Percentiles rank a stretch among this genome's conserved stretches.
Evolutionary conservation across 2,329 filamentous ascomycete species (phyloP).

Genomic region (Chaetomiaceae sp.): DNA sequence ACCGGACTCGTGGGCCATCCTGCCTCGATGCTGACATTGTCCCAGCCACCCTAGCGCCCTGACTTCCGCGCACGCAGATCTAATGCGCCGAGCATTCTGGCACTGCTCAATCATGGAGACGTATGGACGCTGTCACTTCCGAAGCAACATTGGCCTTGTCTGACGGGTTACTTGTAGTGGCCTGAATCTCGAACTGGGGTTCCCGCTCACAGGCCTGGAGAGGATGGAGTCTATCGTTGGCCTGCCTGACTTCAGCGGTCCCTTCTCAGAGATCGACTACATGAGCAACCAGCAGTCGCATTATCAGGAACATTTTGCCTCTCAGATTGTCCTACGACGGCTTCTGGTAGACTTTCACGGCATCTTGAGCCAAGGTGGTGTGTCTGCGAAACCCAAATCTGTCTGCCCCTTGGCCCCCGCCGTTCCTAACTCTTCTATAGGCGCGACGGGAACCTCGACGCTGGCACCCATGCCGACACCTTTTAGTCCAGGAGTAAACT

Average conservation of each 20-base stretch:
- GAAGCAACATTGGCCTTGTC: neutral
- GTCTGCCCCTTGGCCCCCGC: neutral
- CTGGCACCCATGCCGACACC: neutral
- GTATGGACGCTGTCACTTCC: slow-evolving; percentile 31
- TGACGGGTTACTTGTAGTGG: slow-evolving; percentile 37
- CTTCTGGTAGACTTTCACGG: slow-evolving; percentile 51
- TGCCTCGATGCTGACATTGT: neutral
- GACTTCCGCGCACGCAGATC: slow-evolving; percentile 43
- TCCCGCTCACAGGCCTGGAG: slow-evolving; percentile 53
- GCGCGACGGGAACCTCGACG: neutral
- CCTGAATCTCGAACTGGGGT: slow-evolving; percentile 54
- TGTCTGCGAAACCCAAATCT: slow-evolving; percentile 6
- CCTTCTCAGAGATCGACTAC: slow-evolving; percentile 45
- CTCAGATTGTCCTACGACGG: slow-evolving; percentile 53
- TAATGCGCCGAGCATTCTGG: slow-evolving; percentile 55
- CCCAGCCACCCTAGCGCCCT: slow-evolving; percentile 41
- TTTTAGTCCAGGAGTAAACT: slow-evolving; percentile 9
- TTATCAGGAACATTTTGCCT: slow-evolving; percentile 56
- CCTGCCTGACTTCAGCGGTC: slow-evolving; percentile 49
- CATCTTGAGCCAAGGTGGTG: slow-evolving; percentile 49
- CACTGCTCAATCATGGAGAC: slow-evolving; percentile 53
- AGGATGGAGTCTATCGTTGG: slow-evolving; percentile 50
- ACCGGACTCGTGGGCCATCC: neutral
- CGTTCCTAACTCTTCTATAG: neutral
- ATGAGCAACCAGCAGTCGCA: slow-evolving; percentile 47